These are phyloP conservation scores for Angophora floribunda DNA, from an alignment of 345 rosid species.

Conservation along the genomic window DNA sequence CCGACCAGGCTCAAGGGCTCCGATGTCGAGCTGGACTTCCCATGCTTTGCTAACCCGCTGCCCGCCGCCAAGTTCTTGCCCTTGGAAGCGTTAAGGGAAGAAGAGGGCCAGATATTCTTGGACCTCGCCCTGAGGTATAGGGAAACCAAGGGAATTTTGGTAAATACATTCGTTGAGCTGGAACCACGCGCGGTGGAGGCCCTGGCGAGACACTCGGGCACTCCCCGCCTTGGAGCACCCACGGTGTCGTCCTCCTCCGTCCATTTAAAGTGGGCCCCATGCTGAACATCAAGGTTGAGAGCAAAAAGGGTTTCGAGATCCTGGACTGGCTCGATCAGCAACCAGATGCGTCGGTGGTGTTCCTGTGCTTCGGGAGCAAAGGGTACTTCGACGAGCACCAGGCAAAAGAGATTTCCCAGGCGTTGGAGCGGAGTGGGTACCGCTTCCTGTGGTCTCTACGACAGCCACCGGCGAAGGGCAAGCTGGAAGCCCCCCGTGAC, in stretches of 20 bases:
- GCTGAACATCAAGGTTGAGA: slow-evolving; percentile 14
- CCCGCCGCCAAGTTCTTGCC: slow-evolving; percentile 8
- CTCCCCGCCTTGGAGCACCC: slow-evolving; percentile 8
- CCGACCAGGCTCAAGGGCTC: slow-evolving; percentile 16
- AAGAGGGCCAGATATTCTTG: rapidly evolving
- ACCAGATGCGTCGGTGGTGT: slow-evolving; percentile 41
- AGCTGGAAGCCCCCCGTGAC: slow-evolving; percentile 1
- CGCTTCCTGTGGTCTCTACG: slow-evolving; percentile 36
- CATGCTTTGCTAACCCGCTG: slow-evolving; percentile 16
- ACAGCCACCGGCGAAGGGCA: slow-evolving; percentile 1
- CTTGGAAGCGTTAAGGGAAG: not conserved
- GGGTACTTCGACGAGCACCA: slow-evolving; percentile 43
- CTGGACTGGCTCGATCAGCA: slow-evolving; percentile 51
- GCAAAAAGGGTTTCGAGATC: slow-evolving; percentile 1
- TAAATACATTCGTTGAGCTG: slow-evolving; percentile 37
- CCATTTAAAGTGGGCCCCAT: slow-evolving; percentile 67
- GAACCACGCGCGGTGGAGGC: slow-evolving; percentile 22
- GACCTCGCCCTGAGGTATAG: not conserved
- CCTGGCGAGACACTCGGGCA: too few relatives aligned
- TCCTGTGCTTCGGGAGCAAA: slow-evolving; percentile 62
- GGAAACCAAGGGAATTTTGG: slow-evolving; percentile 29
- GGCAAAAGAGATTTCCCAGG: slow-evolving; percentile 10
- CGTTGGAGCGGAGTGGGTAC: not conserved
- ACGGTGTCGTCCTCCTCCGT: too few relatives aligned
- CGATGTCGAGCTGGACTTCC: slow-evolving; percentile 19